A percentile compares a stretch with the other conserved stretches of the same genome.
Conservation (phyloP, 306 rosid species). For the Quillaja saponaria region DNA sequence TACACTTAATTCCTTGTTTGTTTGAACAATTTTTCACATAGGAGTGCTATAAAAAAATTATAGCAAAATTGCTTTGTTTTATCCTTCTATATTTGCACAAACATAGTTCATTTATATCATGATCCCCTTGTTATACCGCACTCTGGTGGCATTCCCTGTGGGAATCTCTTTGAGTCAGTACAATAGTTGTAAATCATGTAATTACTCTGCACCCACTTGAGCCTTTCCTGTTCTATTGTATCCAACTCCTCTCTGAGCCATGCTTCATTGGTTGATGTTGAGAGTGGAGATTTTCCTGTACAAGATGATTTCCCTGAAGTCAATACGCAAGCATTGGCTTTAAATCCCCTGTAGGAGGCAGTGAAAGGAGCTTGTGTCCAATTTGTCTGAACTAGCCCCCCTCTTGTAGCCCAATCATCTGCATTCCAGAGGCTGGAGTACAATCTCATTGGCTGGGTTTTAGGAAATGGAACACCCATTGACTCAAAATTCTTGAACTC, state of each 20-base stretch:
- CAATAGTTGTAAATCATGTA: slow-evolving; percentile 76
- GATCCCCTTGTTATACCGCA: not conserved
- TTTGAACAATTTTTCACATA: no score
- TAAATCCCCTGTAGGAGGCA: slow-evolving; percentile 64
- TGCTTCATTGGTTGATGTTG: not conserved
- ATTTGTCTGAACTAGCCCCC: slow-evolving; percentile 72
- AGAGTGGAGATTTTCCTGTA: slow-evolving; percentile 11
- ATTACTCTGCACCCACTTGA: slow-evolving; percentile 56
- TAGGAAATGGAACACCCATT: slow-evolving; percentile 58
- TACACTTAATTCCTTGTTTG: no score
- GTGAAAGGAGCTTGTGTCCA: slow-evolving; percentile 67
- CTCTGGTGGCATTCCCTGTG: slow-evolving; percentile 48
- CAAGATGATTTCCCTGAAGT: slow-evolving; percentile 53
- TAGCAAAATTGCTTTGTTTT: no score
- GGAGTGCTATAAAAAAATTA: no score
- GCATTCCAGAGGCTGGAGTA: slow-evolving; percentile 70
- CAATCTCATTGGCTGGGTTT: slow-evolving; percentile 60
- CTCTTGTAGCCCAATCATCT: slow-evolving; percentile 82
- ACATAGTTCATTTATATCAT: no score
- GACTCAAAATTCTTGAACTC: slow-evolving; percentile 70
- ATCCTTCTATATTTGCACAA: no score
- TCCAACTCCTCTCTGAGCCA: slow-evolving; percentile 52
- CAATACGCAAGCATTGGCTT: slow-evolving; percentile 49
- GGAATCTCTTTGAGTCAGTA: slow-evolving; percentile 43
- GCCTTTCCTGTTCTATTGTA: slow-evolving; percentile 27